Conservation (phyloP, 2,329 filamentous ascomycete genomes). For the Tolypocladium paradoxum region DNA sequence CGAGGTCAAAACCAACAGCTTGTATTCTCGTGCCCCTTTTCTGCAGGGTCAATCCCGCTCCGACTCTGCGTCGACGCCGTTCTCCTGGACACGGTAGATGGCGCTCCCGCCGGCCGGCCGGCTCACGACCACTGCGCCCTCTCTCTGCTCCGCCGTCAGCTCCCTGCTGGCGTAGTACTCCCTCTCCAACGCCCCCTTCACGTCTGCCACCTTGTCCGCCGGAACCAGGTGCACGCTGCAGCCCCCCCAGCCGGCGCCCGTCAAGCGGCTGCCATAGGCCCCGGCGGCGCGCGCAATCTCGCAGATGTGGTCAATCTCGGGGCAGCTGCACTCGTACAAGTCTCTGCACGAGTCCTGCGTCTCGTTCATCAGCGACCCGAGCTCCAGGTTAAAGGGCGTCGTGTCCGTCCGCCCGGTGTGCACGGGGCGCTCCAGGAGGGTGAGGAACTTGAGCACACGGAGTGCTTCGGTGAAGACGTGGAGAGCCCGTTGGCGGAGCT, state of each 20-base stretch:
- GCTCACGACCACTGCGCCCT: slow-evolving; percentile 77
- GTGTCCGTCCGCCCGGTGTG: slow-evolving; percentile 37
- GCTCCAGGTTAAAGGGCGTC: slow-evolving; percentile 48
- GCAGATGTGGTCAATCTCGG: slow-evolving; percentile 86
- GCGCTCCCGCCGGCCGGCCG: slow-evolving; percentile 69
- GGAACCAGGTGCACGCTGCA: slow-evolving; percentile 92
- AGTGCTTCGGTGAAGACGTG: slow-evolving; percentile 88
- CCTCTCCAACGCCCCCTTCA: slow-evolving; percentile 65
- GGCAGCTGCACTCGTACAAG: slow-evolving; percentile 82
- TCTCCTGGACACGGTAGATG: slow-evolving; percentile 31
- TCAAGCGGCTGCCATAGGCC: slow-evolving; percentile 74
- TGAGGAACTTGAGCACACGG: slow-evolving; percentile 74
- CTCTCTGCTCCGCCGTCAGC: slow-evolving; percentile 59
- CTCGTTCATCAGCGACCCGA: slow-evolving; percentile 78
- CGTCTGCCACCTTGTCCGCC: slow-evolving; percentile 65
- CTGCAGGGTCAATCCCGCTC: not conserved
- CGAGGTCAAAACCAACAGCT: not conserved
- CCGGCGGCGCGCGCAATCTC: slow-evolving; percentile 66
- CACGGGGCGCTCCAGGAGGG: slow-evolving; percentile 52
- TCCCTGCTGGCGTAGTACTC: slow-evolving; percentile 70
- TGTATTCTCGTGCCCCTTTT: not conserved
- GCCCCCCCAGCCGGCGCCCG: slow-evolving; percentile 93
- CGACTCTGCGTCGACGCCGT: slow-evolving; percentile 6
- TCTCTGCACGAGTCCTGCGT: slow-evolving; percentile 83
- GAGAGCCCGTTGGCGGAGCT: slow-evolving; percentile 73